Evolutionary conservation across 139 green algal species (phyloP).

Genomic region (Chlorokybus atmophyticus): DNA sequence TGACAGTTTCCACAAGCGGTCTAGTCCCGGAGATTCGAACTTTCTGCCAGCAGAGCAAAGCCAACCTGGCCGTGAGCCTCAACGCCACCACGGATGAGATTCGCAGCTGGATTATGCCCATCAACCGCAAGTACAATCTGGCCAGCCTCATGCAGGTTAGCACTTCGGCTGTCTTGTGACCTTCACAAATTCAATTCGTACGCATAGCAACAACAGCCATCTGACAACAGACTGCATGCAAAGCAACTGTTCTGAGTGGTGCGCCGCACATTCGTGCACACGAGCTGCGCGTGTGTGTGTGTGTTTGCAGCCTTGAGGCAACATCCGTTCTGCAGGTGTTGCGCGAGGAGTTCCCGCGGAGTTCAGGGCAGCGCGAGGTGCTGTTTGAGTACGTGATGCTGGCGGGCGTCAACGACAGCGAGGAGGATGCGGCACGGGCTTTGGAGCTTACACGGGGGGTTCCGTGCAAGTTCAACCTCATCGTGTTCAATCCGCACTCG

Average conservation of each 20-base stretch:
- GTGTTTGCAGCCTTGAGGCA: too few species aligned
- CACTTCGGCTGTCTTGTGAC: background rate
- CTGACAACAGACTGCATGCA: too few species aligned
- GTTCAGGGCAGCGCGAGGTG: slow-evolving; percentile 37
- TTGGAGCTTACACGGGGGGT: slow-evolving; percentile 36
- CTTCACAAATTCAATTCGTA: too few species aligned
- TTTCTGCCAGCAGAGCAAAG: slow-evolving; percentile 35
- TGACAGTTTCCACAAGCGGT: slow-evolving; percentile 75
- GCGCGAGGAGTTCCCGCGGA: slow-evolving; percentile 7
- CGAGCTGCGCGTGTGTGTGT: too few species aligned
- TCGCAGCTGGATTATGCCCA: slow-evolving; percentile 69
- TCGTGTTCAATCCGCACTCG: slow-evolving; percentile 20
- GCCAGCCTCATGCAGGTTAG: slow-evolving; percentile 38
- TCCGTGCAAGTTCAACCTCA: slow-evolving; percentile 46
- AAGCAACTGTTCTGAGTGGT: too few species aligned
- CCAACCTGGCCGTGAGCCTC: slow-evolving; percentile 68
- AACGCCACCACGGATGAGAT: slow-evolving; percentile 81
- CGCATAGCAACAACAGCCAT: too few species aligned
- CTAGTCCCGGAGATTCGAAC: slow-evolving; percentile 63
- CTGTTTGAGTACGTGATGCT: slow-evolving; percentile 90
- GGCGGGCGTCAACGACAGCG: slow-evolving; percentile 64
- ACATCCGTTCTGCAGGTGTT: too few species aligned
- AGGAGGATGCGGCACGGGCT: slow-evolving; percentile 54
- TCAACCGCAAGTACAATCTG: slow-evolving; percentile 65
- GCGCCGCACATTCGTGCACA: too few species aligned